These are phyloP conservation scores for Leucocoprinus birnbaumii DNA, from an alignment of 768 basidiomycete genomes.

Conservation along the genomic window DNA sequence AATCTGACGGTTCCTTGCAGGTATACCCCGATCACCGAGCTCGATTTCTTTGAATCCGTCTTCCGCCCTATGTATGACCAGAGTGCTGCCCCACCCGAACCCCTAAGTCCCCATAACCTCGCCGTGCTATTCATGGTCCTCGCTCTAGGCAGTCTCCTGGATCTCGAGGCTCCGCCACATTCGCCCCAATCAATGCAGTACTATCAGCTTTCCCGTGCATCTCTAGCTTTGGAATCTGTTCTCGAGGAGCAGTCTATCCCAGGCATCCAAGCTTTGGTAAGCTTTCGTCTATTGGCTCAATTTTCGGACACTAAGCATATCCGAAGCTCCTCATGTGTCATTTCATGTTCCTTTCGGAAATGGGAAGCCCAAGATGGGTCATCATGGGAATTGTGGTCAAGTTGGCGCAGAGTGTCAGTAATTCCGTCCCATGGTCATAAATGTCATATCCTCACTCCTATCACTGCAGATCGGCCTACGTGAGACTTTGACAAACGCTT, in stretches of 20 bases:
- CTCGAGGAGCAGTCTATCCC: slow-evolving; percentile 62
- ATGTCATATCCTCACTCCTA: slow-evolving; percentile 10
- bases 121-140: slow-evolving; percentile 64
- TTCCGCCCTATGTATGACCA: slow-evolving; percentile 52
- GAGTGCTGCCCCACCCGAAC: slow-evolving; percentile 32
- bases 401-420: slow-evolving; percentile 62
- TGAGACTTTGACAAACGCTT: slow-evolving; percentile 33
- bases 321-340: slow-evolving; percentile 55
- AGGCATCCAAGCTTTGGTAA: slow-evolving; percentile 64
- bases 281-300: slow-evolving; percentile 18
- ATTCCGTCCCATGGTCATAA: slow-evolving; percentile 17
- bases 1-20: slow-evolving; percentile 26
- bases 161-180: slow-evolving; percentile 52
- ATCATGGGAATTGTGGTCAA: slow-evolving; percentile 71
- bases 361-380: slow-evolving; percentile 63
- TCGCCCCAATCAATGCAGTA: slow-evolving; percentile 54
- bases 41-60: slow-evolving; percentile 50
- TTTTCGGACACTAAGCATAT: slow-evolving; percentile 12
- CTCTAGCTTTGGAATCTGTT: slow-evolving; percentile 59
- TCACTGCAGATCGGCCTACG: slow-evolving; percentile 58
- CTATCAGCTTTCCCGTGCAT: slow-evolving; percentile 59
- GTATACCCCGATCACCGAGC: slow-evolving; percentile 65
- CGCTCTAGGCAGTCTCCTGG: slow-evolving; percentile 60
- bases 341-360: slow-evolving; percentile 49
- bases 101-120: slow-evolving; percentile 49